Base-by-base conservation (phyloP, 1,284 basidiomycete genomes). In the Apiotrichum porosum region DNA sequence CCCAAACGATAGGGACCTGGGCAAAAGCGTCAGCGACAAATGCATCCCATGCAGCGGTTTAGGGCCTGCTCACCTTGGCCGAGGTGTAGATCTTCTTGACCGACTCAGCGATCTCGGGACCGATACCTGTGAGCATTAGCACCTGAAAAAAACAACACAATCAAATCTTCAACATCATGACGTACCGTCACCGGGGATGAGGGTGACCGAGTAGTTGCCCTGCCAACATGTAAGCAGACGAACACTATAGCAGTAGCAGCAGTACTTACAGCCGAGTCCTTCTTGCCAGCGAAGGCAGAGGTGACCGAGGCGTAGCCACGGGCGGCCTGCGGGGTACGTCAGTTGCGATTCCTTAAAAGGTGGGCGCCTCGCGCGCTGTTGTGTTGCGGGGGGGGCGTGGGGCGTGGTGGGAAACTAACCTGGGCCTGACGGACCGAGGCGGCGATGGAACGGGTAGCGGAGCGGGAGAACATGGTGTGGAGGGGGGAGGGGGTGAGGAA, bases 1-100 rank as follows among this genome's bases (percentile, higher is more conserved):
- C 95, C 95, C 95, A 99, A 76, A 89, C 81, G 65, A 97, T 93
- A 44, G 93, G 93, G 23, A 92, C 91, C 87, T 92, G 44, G 18
- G n/a, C n/a, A n/a, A 28, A 28, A 28, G n/a, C 18, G 41, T 40
- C 33, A 54, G 51, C 24, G n/a, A n/a, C n/a, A n/a, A 4, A 24
- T n/a, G 12, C 19, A 19, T 15, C 18, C 4, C 8, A 12, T 19
- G 14, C 5, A 6, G 12, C 15, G 31, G 22, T 40, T 23, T 21
- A 23, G 28, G 26, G 24, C 21, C 15, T 17, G 71, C 70, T 30
- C 37, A 88, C 90, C 52, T 85, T 81, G 57, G 94, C 93, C 57
- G 88, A 86, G 42, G 76, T 75, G 76, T 94, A 98, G 74, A 99
- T 98, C 58, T 83, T 78, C 77, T 95, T 95, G 67, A 99, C 85